These are phyloP conservation scores for Akanthomyces muscarius DNA, from an alignment of 2,329 filamentous ascomycete genomes.

Conservation along the genomic window DNA sequence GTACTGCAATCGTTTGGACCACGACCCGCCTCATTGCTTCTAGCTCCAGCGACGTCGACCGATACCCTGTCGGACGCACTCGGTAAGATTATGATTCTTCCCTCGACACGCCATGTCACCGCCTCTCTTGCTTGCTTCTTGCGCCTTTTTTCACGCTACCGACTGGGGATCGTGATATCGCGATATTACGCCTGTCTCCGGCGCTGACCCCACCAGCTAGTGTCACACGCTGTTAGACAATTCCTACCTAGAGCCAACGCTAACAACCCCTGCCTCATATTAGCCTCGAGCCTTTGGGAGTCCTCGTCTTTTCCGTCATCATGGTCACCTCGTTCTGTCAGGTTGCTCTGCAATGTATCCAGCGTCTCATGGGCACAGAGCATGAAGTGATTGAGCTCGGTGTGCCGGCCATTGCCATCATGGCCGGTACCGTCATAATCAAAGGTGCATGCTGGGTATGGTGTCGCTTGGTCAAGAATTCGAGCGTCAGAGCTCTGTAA, in stretches of 20 bases:
- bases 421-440: slow-evolving; percentile 75
- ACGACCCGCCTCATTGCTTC: slow-evolving; percentile 66
- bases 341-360: slow-evolving; percentile 66
- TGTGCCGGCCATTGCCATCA: slow-evolving; percentile 69
- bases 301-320: slow-evolving; percentile 77
- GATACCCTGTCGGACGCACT: slow-evolving; percentile 73
- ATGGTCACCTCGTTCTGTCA: slow-evolving; percentile 85
- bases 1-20: slow-evolving; percentile 75
- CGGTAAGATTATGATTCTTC: slow-evolving; percentile 31
- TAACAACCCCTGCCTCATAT: slow-evolving; percentile 20
- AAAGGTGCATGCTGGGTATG: slow-evolving; percentile 82
- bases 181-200: not conserved
- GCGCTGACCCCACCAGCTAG: not conserved
- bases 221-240: not conserved
- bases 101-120: not conserved
- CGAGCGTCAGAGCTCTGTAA: slow-evolving; percentile 73
- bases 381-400: slow-evolving; percentile 70
- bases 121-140: not conserved
- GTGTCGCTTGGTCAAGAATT: slow-evolving; percentile 83
- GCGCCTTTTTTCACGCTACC: not conserved
- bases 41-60: slow-evolving; percentile 66
- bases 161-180: not conserved
- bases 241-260: not conserved
- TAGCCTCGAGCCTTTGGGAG: slow-evolving; percentile 72
- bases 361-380: slow-evolving; percentile 57